A percentile compares a stretch with the other conserved stretches of the same genome.
Conservation (phyloP, 345 rosid species). For the Populus davidiana region DNA sequence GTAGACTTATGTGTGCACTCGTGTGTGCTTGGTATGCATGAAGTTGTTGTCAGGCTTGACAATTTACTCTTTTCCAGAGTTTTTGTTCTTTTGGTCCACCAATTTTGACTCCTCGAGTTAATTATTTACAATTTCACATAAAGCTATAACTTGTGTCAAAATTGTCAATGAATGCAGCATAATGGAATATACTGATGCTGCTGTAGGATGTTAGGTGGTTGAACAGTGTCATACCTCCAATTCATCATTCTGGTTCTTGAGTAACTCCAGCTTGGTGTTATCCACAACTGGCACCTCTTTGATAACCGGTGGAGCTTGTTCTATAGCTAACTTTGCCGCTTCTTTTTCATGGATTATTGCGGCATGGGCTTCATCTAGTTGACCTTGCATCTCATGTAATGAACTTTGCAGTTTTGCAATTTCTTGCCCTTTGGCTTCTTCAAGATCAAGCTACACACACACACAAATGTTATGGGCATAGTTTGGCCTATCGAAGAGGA, state of each 20-base stretch:
- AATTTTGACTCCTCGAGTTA: background rate
- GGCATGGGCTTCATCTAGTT: conserved; percentile 50
- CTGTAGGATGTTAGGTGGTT: background rate
- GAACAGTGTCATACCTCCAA: conserved; percentile 40
- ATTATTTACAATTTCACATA: too few species aligned
- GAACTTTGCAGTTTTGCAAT: conserved; percentile 45
- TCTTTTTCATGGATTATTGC: conserved; percentile 48
- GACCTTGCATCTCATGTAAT: conserved; percentile 46
- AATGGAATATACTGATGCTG: background rate
- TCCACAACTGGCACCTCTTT: conserved; percentile 62
- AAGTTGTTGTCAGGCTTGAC: too few species aligned
- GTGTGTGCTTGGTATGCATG: background rate
- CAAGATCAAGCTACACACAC: conserved; percentile 51
- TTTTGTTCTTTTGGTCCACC: too few species aligned
- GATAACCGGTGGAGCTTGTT: conserved; percentile 65
- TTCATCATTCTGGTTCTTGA: conserved; percentile 41
- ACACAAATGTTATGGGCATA: background rate
- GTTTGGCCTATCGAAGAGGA: too few species aligned
- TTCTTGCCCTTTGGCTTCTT: conserved; percentile 65
- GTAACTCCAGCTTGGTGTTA: conserved; percentile 44
- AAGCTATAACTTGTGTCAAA: background rate
- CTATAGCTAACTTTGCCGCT: conserved; percentile 57
- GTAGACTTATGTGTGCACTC: background rate
- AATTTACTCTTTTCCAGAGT: too few species aligned
- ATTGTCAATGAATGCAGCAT: background rate